Conservation (phyloP, 1,139 yeast species). For the Magnusiomyces suaveolens region DNA sequence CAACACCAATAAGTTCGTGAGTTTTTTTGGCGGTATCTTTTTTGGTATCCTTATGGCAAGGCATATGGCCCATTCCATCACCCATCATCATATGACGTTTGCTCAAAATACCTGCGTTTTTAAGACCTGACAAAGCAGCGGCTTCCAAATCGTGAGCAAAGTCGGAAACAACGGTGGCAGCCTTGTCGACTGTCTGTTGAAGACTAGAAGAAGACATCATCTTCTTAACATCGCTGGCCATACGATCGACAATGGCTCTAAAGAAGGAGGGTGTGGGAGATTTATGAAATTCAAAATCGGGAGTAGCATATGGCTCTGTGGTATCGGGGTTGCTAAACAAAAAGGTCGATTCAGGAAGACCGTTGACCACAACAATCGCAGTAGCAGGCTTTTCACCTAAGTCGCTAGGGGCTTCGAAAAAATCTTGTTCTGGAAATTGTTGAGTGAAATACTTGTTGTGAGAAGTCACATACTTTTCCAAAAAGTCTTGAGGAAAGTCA, state of each 20-base stretch:
- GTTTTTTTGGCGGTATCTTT: background rate
- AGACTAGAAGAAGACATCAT: constrained; percentile 9
- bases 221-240: constrained; percentile 17
- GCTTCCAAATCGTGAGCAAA: constrained; percentile 10
- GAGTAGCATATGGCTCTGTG: constrained; percentile 12
- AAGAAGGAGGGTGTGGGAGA: constrained; percentile 17
- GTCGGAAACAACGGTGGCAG: constrained; percentile 17
- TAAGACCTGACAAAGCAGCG: constrained; percentile 11
- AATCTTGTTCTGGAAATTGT: too few relatives aligned
- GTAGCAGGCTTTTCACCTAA: constrained; percentile 12
- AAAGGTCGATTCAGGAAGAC: constrained; percentile 15
- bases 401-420: too few relatives aligned
- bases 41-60: background rate
- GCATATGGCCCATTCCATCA: constrained; percentile 9
- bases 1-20: background rate
- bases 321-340: constrained; percentile 9
- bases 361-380: constrained; percentile 22
- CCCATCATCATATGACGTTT: constrained; percentile 10
- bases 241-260: constrained; percentile 15
- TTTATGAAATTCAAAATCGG: constrained; percentile 20
- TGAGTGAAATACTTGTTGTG: background rate
- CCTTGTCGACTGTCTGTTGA: constrained; percentile 15
- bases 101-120: constrained; percentile 10
- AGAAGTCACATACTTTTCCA: background rate
- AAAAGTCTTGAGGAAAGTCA: constrained; percentile 9